Percentiles rank a stretch among this genome's conserved stretches.
phyloP scores from a whole-genome alignment of 305 asterid genomes.

The Rubia tinctorum region DNA sequence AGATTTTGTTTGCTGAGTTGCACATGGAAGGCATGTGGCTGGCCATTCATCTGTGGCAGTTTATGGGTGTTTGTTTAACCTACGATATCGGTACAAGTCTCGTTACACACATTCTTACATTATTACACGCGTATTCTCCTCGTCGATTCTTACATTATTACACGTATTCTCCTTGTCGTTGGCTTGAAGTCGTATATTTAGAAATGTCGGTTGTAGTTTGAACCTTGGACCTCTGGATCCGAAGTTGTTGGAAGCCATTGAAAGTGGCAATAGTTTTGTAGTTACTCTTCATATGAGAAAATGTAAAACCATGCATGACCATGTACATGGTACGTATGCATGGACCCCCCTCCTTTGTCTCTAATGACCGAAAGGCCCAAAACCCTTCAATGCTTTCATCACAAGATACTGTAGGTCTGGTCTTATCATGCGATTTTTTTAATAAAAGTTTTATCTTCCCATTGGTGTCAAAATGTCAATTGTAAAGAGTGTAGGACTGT shows the following conservation, averaged over 20 bases:
- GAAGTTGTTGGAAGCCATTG: conserved; percentile 5
- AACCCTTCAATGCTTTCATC: neutral
- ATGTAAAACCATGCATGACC: conserved; percentile 30
- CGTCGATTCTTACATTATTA: no score
- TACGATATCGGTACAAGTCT: no score
- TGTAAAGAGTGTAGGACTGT: neutral
- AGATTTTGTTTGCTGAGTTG: neutral
- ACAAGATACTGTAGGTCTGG: neutral
- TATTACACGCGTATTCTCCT: no score
- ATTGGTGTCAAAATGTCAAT: neutral
- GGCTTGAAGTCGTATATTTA: no score
- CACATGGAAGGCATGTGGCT: conserved; percentile 21
- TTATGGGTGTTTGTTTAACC: neutral
- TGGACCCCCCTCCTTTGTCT: conserved; percentile 15
- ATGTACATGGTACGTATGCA: conserved; percentile 8
- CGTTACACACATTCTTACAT: no score
- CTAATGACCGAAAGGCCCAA: neutral
- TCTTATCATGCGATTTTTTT: neutral
- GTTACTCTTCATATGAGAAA: conserved; percentile 7
- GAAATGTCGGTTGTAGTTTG: no score
- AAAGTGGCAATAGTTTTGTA: conserved; percentile 16
- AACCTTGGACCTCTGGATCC: neutral
- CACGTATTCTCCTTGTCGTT: no score
- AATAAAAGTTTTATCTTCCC: no score
- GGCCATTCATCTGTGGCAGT: neutral